Base-by-base conservation (phyloP, 331 rosid genomes). In the Phaseolus coccineus region DNA sequence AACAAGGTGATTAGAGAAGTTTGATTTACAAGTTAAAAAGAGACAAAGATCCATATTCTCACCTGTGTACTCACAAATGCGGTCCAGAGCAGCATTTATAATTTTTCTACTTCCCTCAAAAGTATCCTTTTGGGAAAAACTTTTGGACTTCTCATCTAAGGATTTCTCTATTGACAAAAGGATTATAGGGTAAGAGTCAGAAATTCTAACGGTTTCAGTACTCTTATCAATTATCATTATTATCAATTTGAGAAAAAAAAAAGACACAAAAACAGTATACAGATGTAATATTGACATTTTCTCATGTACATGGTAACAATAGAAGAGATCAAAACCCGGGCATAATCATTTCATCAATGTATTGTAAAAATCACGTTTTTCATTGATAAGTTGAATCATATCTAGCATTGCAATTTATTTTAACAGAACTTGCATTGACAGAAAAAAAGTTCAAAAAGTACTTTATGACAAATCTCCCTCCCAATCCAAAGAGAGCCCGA, bases 51-150 rank as follows among this genome's bases (percentile, higher is more conserved):
- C 13, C 62, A 82, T 47, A 70, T 58, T 61, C 87, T 89, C 77
- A 91, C 99, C 99, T 24, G 94, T 91, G 85, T 91, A 93, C 84
- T 96, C 94, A 82, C 99, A 96, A 75, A 91, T 87, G 70, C 85
- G 91, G 77, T 96, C 98, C 80, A 87, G 88, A 67, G 99, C 98
- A 63, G 90, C 88, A 81, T 93, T 93, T 87, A 96, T 88, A 79
- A 86, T 86, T 84, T 89, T 84, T 77, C 99, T 92, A 84, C 99
- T 91, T 82, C 98, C 97, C 76, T 93, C 98, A 83, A 93, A 93
- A 13, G 92, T 85, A 65, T 89, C 96, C 84, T 91, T 93, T 46
- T 83, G 89, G 24, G 79, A 6, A 66, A 78, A 81, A 78, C 93
- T 91, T 85, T 85, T 91, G 51, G 99, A 84, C 77, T 89, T 92